Percentiles rank a stretch among this genome's conserved stretches.
These are phyloP conservation scores for Physaria fendleri DNA, from an alignment of 345 rosid genomes.

Conservation along the genomic window DNA sequence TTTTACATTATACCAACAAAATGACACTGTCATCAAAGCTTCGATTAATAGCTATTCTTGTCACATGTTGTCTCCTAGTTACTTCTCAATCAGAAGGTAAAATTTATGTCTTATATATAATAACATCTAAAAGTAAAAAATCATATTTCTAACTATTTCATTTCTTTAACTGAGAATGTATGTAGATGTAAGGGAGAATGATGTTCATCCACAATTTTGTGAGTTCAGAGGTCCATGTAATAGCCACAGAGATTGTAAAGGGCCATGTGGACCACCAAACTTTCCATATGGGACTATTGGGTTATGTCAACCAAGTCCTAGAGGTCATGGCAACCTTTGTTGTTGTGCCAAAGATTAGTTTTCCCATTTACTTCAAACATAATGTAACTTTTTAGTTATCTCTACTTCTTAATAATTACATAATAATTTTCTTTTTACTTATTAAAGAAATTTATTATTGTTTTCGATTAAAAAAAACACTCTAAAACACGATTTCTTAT, in stretches of 20 bases:
- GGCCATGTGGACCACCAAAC: slow-evolving; percentile 13
- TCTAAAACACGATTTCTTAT: too few species aligned
- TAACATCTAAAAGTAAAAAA: neutral
- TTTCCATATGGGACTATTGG: neutral
- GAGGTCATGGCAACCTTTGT: slow-evolving; percentile 23
- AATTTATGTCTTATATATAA: neutral
- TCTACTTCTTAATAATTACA: neutral
- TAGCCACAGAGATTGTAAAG: neutral
- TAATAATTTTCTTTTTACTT: neutral
- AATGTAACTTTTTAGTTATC: too few species aligned
- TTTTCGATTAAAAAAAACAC: too few species aligned
- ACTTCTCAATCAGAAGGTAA: slow-evolving; percentile 11
- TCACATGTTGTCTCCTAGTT: slow-evolving; percentile 1
- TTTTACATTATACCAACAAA: slow-evolving; percentile 3
- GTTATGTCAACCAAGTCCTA: slow-evolving; percentile 16
- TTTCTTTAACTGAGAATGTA: neutral
- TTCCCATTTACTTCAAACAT: too few species aligned
- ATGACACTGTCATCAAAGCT: slow-evolving; percentile 23
- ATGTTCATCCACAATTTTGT: neutral
- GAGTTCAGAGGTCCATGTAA: neutral
- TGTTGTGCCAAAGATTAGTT: slow-evolving; percentile 14
- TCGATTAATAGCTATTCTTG: slow-evolving; percentile 1
- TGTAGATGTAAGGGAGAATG: slow-evolving; percentile 4
- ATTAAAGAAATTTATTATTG: neutral
- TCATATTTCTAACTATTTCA: neutral